Base-by-base conservation (phyloP, 2,329 filamentous ascomycete species). In the Diaporthe sp. region DNA sequence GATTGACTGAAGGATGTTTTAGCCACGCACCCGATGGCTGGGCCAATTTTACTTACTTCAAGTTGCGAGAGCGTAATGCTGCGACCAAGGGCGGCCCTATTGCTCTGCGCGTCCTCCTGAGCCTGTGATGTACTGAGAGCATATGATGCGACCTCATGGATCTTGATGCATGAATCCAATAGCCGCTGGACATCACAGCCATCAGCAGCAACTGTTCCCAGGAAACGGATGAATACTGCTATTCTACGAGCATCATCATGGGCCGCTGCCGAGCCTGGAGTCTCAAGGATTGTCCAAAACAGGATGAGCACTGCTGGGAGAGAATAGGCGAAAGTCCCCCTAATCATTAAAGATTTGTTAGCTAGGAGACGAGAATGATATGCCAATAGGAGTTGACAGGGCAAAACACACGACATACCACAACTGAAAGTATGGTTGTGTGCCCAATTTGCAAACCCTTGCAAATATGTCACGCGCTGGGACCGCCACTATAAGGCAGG, bases 221-320 rank as follows among this genome's bases (percentile, higher is more conserved):
- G 19, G 13, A 65, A 15, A 2, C 13, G 1, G 27, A 50, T 7
- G 13, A 47, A 65, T 0, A 19, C 1, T 17, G 12, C 17, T 17
- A 65, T 65, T 6, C 4, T 47, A 17, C 10, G 0, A 30, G 35
- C 2, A 9, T 47, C 10, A n/a, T 47, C 59, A 4, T 35, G 39
- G 10, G n/a, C 59, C 3, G 39, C n/a, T 9, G 39, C 5, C 4
- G 39, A 22, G 10, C 25, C 4, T 9, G 59, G 59, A 4, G n/a
- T n/a, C 19, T 10, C 4, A 5, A 47, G 39, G 4, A 47, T 47
- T 3, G n/a, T 10, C 27, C 17, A 47, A 0, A 63, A 32, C 3
- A 63, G 58, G 8, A 13, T 63, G 25, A 63, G 58, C 22, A 63
- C 58, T 15, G 58, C 58, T 30, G 58, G 30, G 4, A 63, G 17